Base-by-base conservation (phyloP, 179 eudicot genomes). In the Beta macrorhiza region DNA sequence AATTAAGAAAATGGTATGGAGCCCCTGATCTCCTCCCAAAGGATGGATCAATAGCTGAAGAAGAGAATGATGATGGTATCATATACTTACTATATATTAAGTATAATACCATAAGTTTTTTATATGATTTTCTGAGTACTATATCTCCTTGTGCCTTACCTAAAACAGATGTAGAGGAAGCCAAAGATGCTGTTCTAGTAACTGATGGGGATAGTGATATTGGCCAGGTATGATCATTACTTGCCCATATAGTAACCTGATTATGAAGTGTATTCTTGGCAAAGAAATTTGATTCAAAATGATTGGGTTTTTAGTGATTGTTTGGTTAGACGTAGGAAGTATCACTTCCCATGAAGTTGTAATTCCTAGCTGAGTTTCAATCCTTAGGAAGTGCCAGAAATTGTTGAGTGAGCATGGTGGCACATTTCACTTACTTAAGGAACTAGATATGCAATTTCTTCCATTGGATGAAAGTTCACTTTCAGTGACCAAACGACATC, bases 1-100 rank as follows among this genome's bases (percentile, higher is more conserved):
- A 96, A 84, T 84, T 96, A 73, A 92, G 99, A 81, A 96, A 91
- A 83, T 96, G 99, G 99, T 96, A 96, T 77, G 99, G 98, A 77
- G 99, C 99, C 87, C 93, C 99, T 73, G 98, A 96, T 69, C 90
- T 89, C 32, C 89, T 90, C 77, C 89, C 90, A 20, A 92, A 90
- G 84, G 98, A 92, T 85, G 97, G 90, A 81, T 80, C 87, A 58
- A 44, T 51, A 71, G 72, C 45, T 47, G 87, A 86, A 67, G 88
- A 90, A 80, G 89, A 88, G 42, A 90, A 89, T 83, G 83, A 83
- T 58, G 17, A 79, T 79, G 90, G 87, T 82, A 81, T 22, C n/a
- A 3, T 29, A 44, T 47, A 44, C 22, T 69, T 47, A 44, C 22
- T 69, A 3, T 13, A 56, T 11, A 7, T 11, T 56, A 56, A 1